phyloP scores from a whole-genome alignment of 768 basidiomycete genomes.

The Austroboletus eburneus region DNA sequence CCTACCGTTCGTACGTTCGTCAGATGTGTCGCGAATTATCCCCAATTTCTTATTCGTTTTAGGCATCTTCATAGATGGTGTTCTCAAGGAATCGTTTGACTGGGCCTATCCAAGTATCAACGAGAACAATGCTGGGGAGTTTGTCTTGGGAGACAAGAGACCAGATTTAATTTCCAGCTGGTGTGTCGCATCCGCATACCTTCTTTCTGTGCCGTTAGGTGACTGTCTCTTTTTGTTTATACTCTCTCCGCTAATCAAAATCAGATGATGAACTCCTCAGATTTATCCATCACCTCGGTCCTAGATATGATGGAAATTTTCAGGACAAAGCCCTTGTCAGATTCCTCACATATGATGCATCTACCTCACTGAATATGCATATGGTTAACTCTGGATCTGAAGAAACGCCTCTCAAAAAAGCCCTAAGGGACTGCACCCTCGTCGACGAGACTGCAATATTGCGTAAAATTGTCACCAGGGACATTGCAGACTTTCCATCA shows the following conservation, averaged over 20 bases:
- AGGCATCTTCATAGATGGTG: conserved; percentile 78
- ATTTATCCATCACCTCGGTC: conserved; percentile 78
- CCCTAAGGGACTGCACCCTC: conserved; percentile 38
- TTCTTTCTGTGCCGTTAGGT: conserved; percentile 60
- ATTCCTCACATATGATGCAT: conserved; percentile 82
- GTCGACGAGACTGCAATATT: conserved; percentile 39
- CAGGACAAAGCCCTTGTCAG: conserved; percentile 66
- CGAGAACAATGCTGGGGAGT: conserved; percentile 37
- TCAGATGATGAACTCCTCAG: conserved; percentile 68
- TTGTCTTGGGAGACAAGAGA: conserved; percentile 55
- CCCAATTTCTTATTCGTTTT: conserved; percentile 4
- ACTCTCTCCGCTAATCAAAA: conserved; percentile 11
- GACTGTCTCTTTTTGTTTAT: background rate
- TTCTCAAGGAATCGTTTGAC: conserved; percentile 56
- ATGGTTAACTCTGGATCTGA: conserved; percentile 48
- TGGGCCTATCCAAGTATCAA: conserved; percentile 57
- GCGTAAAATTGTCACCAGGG: conserved; percentile 35
- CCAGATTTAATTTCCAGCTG: conserved; percentile 40
- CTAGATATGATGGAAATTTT: conserved; percentile 71
- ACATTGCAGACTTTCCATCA: conserved; percentile 13
- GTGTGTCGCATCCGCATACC: conserved; percentile 64
- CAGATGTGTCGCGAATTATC: background rate
- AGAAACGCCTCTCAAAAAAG: conserved; percentile 37
- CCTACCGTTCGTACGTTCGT: conserved; percentile 55
- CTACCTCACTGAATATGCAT: conserved; percentile 80